Conservation (phyloP, 768 basidiomycete genomes). For the Tulasnella sp. region DNA sequence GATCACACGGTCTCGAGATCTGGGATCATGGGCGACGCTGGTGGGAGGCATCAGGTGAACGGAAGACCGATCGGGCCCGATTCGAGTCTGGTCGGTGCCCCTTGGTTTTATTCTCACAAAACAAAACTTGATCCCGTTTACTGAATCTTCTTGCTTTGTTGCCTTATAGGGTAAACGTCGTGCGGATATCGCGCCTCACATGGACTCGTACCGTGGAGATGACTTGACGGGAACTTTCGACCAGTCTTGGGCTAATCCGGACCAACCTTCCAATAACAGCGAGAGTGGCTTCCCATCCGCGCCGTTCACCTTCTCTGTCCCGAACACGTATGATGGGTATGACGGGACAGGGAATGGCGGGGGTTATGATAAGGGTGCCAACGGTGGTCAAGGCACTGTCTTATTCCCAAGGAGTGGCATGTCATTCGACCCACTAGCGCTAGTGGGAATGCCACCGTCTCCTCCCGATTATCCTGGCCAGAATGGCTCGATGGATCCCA, state of each 20-base stretch:
- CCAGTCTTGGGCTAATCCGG: background rate
- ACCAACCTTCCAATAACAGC: background rate
- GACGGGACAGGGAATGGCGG: conserved; percentile 11
- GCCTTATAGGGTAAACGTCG: conserved; percentile 46
- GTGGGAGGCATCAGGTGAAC: conserved; percentile 65
- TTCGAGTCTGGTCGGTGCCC: conserved; percentile 3
- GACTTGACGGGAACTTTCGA: background rate
- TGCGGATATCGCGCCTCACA: conserved; percentile 62
- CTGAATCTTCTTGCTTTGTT: conserved; percentile 33
- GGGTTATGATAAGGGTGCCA: conserved; percentile 8
- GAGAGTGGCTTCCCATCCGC: background rate
- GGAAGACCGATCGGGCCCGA: conserved; percentile 53
- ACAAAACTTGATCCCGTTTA: background rate
- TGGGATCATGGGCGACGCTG: conserved; percentile 25
- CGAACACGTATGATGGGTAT: conserved; percentile 10
- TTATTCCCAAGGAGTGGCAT: background rate
- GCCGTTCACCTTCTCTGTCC: conserved; percentile 13
- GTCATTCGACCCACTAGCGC: conserved; percentile 1
- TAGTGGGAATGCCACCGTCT: background rate
- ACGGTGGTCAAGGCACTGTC: conserved; percentile 11
- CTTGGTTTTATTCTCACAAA: too few relatives aligned
- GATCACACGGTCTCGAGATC: conserved; percentile 79
- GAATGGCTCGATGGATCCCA: background rate
- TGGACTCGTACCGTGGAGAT: conserved; percentile 72
- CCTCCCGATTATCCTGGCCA: background rate